Evolutionary conservation across 1,284 basidiomycete species (phyloP).

Genomic region (Marasmius fiardii): DNA sequence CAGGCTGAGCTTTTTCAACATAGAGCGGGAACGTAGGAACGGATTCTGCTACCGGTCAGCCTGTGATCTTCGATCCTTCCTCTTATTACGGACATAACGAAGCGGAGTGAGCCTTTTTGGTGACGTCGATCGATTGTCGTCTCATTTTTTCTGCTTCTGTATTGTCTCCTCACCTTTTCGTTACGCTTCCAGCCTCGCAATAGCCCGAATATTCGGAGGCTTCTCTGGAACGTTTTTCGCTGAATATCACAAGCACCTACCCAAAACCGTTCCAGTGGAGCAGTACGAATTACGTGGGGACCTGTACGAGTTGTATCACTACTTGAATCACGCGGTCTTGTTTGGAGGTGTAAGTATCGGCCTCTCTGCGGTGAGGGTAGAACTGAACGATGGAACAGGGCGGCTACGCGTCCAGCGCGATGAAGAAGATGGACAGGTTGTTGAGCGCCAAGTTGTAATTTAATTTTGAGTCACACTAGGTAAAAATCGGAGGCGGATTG

Average conservation of each 20-base stretch:
- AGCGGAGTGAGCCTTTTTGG: constrained; percentile 59
- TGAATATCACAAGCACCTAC: constrained; percentile 68
- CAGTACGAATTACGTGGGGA: constrained; percentile 70
- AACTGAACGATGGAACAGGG: constrained; percentile 28
- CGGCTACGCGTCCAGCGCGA: constrained; percentile 53
- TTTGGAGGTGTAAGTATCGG: constrained; percentile 55
- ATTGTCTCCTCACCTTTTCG: neutral
- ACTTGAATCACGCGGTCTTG: constrained; percentile 78
- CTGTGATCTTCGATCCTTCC: constrained; percentile 81
- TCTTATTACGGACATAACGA: constrained; percentile 86
- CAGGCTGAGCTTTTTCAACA: constrained; percentile 6
- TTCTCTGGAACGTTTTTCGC: constrained; percentile 69
- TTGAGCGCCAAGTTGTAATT: constrained; percentile 30
- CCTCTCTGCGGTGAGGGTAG: neutral
- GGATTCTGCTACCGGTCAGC: constrained; percentile 49
- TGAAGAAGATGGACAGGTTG: constrained; percentile 52
- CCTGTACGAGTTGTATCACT: constrained; percentile 85
- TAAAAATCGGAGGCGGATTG: constrained; percentile 5
- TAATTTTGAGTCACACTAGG: no score
- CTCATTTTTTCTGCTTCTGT: neutral
- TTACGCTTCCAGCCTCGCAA: constrained; percentile 56
- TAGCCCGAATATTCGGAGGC: constrained; percentile 83
- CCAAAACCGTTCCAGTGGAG: constrained; percentile 64
- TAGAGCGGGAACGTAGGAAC: constrained; percentile 75
- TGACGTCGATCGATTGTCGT: constrained; percentile 4